Base-by-base conservation (phyloP, 176 grass and related monocot genomes). In the Cymbopogon citratus region DNA sequence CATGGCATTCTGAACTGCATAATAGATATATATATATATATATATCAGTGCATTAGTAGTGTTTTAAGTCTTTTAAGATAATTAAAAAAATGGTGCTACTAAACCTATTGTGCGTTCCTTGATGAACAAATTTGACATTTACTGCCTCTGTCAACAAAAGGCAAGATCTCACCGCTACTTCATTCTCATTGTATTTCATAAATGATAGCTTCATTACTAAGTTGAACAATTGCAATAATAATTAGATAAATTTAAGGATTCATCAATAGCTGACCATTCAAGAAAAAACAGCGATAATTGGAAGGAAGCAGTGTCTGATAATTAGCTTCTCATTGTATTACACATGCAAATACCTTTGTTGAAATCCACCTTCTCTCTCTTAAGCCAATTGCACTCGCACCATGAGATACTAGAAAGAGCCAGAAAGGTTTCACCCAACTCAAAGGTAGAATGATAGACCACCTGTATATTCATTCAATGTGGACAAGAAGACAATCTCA, bases 391-490 rank as follows among this genome's bases (percentile, higher is more conserved):
- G 59, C 88, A 65, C 73, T 81, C 39, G 84, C 90, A 60, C 92
- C 95, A 76, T 80, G 63, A 62, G 90, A 87, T 62, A 98, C 79
- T 70, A 98, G 82, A 84, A 64, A 84, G n/a, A 79, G 71, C 95
- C 95, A 98, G 67, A 98, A 98, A 69, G 81, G 83, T 71, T 94
- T 94, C 43, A 91, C 78, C 92, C 90, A 98, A 80, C 88, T 87
- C 84, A 94, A 73, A 62, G 95, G 95, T 71, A 98, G 76, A 84
- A 95, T 93, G 65, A 98, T 81, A 10, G 88, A 98, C 92, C 92
- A 95, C 84, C 92, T 98, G 81, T 39, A 68, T 70, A 65, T 65
- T 39, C 71, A 89, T 73, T 77, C 26, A 84, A 65, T 9, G 57
- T 33, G 56, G 25, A 63, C 43, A 76, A 69, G 52, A 75, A 43